Evolutionary conservation across 768 basidiomycete genomes (phyloP).

Genomic region (Auricularia sp.): DNA sequence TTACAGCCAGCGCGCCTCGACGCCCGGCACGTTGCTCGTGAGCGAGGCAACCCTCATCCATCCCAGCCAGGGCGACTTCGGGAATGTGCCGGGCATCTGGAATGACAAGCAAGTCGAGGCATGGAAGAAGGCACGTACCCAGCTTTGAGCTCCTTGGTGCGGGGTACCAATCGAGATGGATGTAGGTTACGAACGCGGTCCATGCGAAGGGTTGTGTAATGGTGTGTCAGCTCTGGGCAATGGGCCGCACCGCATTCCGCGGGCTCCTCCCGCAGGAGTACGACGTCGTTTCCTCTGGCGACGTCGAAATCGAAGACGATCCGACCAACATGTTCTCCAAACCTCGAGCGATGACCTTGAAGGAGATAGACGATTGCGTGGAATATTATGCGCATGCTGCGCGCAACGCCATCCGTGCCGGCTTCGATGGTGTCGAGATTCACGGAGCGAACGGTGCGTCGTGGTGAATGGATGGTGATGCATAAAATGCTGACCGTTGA

Average conservation of each 20-base stretch:
- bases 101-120: constrained; percentile 43
- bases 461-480: no score
- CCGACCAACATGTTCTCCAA: neutral
- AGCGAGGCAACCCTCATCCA: constrained; percentile 49
- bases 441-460: constrained; percentile 15
- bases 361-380: constrained; percentile 41
- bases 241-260: constrained; percentile 32
- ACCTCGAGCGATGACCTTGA: constrained; percentile 34
- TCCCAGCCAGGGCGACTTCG: constrained; percentile 36
- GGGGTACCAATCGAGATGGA: neutral
- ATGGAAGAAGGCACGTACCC: constrained; percentile 39
- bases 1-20: constrained; percentile 36
- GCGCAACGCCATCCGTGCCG: constrained; percentile 46
- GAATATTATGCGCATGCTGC: constrained; percentile 45
- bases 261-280: neutral
- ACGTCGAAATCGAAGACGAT: neutral
- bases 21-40: constrained; percentile 45
- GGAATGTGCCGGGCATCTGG: constrained; percentile 32
- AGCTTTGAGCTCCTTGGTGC: constrained; percentile 1
- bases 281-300: neutral
- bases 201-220: constrained; percentile 44
- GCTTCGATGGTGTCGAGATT: constrained; percentile 58
- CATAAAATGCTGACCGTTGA: no score
- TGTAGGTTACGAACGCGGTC: constrained; percentile 46
- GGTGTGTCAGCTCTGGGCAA: constrained; percentile 48